Base-by-base conservation (phyloP, 768 basidiomycete species). In the Tubosaeta sp. region DNA sequence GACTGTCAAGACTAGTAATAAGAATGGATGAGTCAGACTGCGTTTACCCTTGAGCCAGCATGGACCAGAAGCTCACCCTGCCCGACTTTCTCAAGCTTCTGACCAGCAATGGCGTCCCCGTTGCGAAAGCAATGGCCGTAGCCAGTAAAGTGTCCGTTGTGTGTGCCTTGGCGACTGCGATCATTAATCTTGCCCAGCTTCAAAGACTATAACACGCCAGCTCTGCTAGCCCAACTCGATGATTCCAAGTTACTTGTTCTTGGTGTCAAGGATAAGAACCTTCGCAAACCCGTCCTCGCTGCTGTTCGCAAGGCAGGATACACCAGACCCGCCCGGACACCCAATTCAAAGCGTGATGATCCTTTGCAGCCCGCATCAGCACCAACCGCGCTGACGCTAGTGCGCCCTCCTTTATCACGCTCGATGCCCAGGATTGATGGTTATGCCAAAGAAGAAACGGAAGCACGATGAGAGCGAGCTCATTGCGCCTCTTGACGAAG, bases 291-390 rank as follows among this genome's bases (percentile, higher is more conserved):
- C 16, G 70, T 85, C 14, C 66, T 91, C 43, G 59, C 73, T 33
- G 83, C 87, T 9, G 56, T 90, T 22, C 78, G 76, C 32, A 85
- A 83, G 60, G 81, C 80, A 14, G 86, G 85, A n/a, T 83, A 83
- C 68, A 70, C 73, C 31, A 43, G 25, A 41, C 14, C 44, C 22
- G 16, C 45, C 45, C 54, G 59, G 29, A 55, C 59, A 27, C 52
- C 45, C 4, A 43, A 71, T 63, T 59, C 49, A 48, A 54, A 48
- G 42, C 45, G 25, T 17, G 44, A 34, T 17, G 29, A n/a, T 42
- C 43, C 38, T 17, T 22, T 5, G 13, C 50, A 49, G 48, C 39
- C 45, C 27, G n/a, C 22, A 31, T 46, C 52, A 14, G 55, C 55
- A 14, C 56, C 62, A 22, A 57, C 69, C n/a, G 61, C 71, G 9